Conservation (phyloP, 768 basidiomycete species). For the Agrocybe pediades region DNA sequence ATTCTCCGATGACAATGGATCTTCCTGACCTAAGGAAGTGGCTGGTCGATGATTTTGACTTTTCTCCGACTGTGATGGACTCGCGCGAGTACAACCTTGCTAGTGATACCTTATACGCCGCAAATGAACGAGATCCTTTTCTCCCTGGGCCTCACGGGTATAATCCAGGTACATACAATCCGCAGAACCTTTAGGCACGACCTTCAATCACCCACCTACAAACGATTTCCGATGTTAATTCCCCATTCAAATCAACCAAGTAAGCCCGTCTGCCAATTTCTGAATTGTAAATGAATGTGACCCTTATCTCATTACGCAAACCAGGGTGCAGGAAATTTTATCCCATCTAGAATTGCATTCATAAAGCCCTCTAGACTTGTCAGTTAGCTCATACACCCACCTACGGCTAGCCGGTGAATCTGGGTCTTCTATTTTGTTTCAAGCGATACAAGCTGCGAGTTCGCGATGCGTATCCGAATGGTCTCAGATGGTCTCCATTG, state of each 20-base stretch:
- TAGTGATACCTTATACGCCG: constrained; percentile 9
- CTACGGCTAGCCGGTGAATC: background rate
- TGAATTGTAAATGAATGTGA: background rate
- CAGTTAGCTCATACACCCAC: background rate
- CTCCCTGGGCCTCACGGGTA: background rate
- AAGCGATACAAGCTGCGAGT: background rate
- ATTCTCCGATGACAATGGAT: constrained; percentile 19
- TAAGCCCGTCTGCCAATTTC: background rate
- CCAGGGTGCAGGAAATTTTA: background rate
- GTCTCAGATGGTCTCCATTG: background rate
- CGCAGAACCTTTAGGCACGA: background rate
- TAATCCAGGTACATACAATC: background rate
- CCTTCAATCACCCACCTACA: background rate
- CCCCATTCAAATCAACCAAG: background rate
- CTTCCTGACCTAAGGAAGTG: constrained; percentile 31
- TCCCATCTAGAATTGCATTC: background rate
- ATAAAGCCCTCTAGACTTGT: background rate
- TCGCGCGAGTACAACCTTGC: constrained; percentile 12
- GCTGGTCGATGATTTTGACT: constrained; percentile 30
- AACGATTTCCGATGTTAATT: background rate
- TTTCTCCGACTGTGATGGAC: constrained; percentile 12
- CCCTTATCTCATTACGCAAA: background rate
- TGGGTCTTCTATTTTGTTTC: background rate
- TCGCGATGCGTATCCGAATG: no score
- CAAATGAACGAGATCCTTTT: background rate